Conservation (phyloP, 768 basidiomycete species). For the Agaricus bisporus region DNA sequence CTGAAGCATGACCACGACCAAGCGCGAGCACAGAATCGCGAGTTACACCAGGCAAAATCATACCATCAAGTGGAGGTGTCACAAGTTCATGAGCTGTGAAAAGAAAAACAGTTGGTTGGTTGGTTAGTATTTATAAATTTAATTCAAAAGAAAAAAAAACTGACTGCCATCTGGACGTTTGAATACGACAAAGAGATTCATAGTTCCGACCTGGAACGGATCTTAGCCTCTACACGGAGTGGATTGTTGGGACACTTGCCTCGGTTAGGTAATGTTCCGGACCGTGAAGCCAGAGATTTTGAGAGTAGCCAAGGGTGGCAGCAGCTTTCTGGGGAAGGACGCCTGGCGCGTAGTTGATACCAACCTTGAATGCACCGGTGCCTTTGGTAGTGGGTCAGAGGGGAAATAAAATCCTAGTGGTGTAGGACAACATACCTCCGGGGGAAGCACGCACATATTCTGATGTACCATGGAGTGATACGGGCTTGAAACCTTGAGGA, state of each 20-base stretch:
- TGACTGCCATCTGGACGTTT: constrained; percentile 60
- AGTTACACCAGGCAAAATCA: constrained; percentile 90
- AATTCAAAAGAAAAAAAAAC: neutral
- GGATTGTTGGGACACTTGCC: constrained; percentile 30
- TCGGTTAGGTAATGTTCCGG: constrained; percentile 54
- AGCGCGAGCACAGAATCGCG: constrained; percentile 79
- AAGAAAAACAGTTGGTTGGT: neutral
- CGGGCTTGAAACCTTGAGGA: constrained; percentile 83
- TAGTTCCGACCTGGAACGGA: constrained; percentile 62
- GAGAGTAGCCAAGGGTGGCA: constrained; percentile 70
- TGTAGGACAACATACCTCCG: constrained; percentile 48
- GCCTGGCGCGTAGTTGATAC: constrained; percentile 85
- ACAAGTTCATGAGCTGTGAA: constrained; percentile 77
- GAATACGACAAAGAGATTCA: constrained; percentile 88
- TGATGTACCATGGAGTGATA: constrained; percentile 81
- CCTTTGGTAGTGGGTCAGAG: constrained; percentile 16
- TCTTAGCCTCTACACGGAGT: constrained; percentile 7
- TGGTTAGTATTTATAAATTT: constrained; percentile 1
- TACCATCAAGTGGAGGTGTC: constrained; percentile 86
- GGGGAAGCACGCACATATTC: constrained; percentile 81
- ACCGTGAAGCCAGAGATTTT: constrained; percentile 89
- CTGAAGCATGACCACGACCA: constrained; percentile 53
- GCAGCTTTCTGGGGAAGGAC: constrained; percentile 81
- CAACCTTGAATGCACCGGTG: constrained; percentile 84
- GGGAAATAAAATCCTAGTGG: neutral